Percentiles rank a stretch among this genome's conserved stretches.
phyloP scores from a whole-genome alignment of 306 rosid genomes.

The Cajanus cajan region DNA sequence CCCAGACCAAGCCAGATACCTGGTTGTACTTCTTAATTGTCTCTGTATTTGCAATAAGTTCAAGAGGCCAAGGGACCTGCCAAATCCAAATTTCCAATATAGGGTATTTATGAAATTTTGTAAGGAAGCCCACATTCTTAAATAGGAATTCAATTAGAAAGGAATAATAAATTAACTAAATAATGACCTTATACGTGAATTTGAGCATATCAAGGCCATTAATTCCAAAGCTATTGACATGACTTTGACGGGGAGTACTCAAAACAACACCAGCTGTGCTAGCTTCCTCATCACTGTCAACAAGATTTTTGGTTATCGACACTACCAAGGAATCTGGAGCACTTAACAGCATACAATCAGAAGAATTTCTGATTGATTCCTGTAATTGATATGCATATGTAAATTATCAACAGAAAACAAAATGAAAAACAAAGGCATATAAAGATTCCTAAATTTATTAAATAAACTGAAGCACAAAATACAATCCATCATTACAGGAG shows the following conservation, averaged over 20 bases:
- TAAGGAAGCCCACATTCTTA: slow-evolving; percentile 6
- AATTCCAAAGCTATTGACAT: slow-evolving; percentile 67
- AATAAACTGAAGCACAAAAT: slow-evolving; percentile 15
- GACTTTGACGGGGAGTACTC: slow-evolving; percentile 54
- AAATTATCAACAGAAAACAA: slow-evolving; percentile 15
- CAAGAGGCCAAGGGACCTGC: slow-evolving; percentile 99
- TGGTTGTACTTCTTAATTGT: slow-evolving; percentile 95
- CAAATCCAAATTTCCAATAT: slow-evolving; percentile 33
- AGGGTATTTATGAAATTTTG: background rate
- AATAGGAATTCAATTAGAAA: slow-evolving; percentile 12
- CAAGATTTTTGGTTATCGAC: slow-evolving; percentile 55
- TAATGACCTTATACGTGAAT: slow-evolving; percentile 79
- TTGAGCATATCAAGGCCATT: slow-evolving; percentile 83
- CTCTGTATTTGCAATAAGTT: slow-evolving; percentile 87
- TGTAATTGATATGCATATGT: slow-evolving; percentile 43
- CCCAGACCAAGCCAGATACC: slow-evolving; percentile 43
- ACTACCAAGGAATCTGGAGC: slow-evolving; percentile 89
- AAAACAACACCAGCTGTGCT: slow-evolving; percentile 39
- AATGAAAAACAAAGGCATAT: slow-evolving; percentile 1
- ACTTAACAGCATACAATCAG: slow-evolving; percentile 81
- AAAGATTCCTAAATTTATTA: slow-evolving; percentile 17
- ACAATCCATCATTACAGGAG: background rate
- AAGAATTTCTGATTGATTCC: slow-evolving; percentile 95
- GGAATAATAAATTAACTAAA: slow-evolving; percentile 25
- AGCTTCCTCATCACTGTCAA: slow-evolving; percentile 61